These are phyloP conservation scores for Litsea cubeba DNA, from an alignment of 164 flowering plant genomes.

Conservation along the genomic window DNA sequence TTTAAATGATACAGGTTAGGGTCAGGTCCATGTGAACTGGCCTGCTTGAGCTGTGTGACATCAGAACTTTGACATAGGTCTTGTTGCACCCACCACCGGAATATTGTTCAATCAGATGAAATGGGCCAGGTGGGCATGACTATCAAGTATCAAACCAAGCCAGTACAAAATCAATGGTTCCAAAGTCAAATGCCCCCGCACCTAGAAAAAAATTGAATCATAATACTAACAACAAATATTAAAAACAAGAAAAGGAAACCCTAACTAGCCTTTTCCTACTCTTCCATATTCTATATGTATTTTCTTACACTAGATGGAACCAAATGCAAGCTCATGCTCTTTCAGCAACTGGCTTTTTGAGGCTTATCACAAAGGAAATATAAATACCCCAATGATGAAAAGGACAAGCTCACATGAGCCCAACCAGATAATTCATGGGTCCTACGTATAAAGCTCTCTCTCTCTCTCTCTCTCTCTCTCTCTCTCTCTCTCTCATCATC, in stretches of 20 bases:
- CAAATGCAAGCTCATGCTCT: conserved; percentile 17
- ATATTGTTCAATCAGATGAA: background rate
- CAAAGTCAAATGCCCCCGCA: conserved; percentile 7
- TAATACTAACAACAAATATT: no score
- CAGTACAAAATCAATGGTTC: conserved; percentile 4
- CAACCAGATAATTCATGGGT: conserved; percentile 55
- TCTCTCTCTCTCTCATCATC: conserved; percentile 5
- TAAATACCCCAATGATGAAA: conserved; percentile 38
- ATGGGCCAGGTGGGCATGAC: background rate
- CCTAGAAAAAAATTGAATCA: background rate
- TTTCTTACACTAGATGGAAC: background rate
- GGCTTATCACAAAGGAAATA: conserved; percentile 10
- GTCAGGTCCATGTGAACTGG: no score
- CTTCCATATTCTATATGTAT: background rate
- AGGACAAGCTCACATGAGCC: conserved; percentile 72
- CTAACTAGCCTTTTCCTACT: background rate
- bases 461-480: no score
- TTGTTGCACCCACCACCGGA: background rate
- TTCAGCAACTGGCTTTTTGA: conserved; percentile 42
- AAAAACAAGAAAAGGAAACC: background rate
- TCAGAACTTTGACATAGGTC: background rate
- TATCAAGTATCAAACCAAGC: background rate
- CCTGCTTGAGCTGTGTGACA: background rate
- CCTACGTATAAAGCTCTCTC: conserved; percentile 23
- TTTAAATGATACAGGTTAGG: no score